These are phyloP conservation scores for Sugiyamaella marilandica DNA, from an alignment of 805 yeast species.

Conservation along the genomic window DNA sequence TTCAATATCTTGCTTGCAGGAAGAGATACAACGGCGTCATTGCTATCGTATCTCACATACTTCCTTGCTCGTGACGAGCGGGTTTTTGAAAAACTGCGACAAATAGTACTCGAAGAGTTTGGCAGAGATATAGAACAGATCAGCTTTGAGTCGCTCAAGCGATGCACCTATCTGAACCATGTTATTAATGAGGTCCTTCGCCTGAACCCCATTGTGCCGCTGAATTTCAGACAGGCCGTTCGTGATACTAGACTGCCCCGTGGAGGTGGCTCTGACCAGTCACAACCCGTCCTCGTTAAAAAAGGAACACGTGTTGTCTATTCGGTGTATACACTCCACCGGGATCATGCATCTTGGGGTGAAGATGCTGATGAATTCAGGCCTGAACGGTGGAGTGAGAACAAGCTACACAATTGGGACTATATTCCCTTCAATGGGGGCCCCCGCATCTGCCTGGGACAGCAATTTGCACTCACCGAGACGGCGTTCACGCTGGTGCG, in stretches of 20 bases:
- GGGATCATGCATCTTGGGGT: constrained; percentile 38
- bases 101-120: constrained; percentile 21
- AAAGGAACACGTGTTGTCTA: constrained; percentile 39
- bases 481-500: constrained; percentile 40
- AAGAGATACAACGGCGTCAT: constrained; percentile 48
- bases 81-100: constrained; percentile 35
- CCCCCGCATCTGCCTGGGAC: constrained; percentile 47
- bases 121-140: constrained; percentile 26
- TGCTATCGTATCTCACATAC: constrained; percentile 39
- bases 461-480: constrained; percentile 48
- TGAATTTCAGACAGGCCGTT: constrained; percentile 40
- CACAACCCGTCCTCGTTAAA: constrained; percentile 34
- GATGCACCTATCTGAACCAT: constrained; percentile 40
- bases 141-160: constrained; percentile 40
- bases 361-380: constrained; percentile 38
- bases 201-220: constrained; percentile 45
- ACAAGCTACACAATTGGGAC: constrained; percentile 39
- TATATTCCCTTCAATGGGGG: constrained; percentile 48
- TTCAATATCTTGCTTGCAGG: constrained; percentile 47
- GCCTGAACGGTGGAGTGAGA: constrained; percentile 42
- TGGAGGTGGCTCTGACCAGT: constrained; percentile 42
- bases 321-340: constrained; percentile 39
- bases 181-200: constrained; percentile 43
- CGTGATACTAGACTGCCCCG: constrained; percentile 43
- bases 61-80: constrained; percentile 41